Evolutionary conservation across 2,329 filamentous ascomycete species (phyloP).

Genomic region (Aspergillus ochraceoroseus): DNA sequence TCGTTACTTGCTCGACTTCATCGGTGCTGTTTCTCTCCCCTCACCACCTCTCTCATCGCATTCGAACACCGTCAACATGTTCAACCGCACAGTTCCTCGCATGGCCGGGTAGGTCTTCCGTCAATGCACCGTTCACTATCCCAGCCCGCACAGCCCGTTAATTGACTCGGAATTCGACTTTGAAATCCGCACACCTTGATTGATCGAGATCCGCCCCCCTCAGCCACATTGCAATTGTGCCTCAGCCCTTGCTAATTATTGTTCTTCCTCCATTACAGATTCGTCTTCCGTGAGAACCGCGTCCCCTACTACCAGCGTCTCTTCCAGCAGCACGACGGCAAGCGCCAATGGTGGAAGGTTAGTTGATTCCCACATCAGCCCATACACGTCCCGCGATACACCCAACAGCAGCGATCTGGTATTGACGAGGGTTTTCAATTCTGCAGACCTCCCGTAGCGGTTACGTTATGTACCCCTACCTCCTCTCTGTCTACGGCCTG

Average conservation of each 20-base stretch:
- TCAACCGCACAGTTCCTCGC: slow-evolving; percentile 40
- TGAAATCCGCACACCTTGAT: slow-evolving; percentile 16
- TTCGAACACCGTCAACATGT: slow-evolving; percentile 37
- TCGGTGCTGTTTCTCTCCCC: slow-evolving; percentile 27
- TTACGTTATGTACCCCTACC: slow-evolving; percentile 59
- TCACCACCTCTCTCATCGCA: slow-evolving; percentile 23
- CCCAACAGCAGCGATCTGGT: not conserved
- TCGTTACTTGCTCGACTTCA: slow-evolving; percentile 21
- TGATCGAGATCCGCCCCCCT: slow-evolving; percentile 11
- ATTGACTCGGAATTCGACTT: slow-evolving; percentile 19
- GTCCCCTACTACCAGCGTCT: slow-evolving; percentile 64
- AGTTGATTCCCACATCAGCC: slow-evolving; percentile 31
- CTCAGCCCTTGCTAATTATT: slow-evolving; percentile 20
- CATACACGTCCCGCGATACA: not conserved
- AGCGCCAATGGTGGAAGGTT: slow-evolving; percentile 65
- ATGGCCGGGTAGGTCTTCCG: slow-evolving; percentile 39
- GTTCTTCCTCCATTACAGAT: slow-evolving; percentile 31
- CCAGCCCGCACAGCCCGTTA: slow-evolving; percentile 11
- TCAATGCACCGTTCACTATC: not conserved
- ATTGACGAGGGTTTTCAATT: slow-evolving; percentile 4
- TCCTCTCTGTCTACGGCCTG: slow-evolving; percentile 48
- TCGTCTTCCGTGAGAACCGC: slow-evolving; percentile 61
- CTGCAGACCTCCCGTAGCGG: slow-evolving; percentile 52
- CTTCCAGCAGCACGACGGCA: slow-evolving; percentile 62
- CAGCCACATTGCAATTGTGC: not conserved